Base-by-base conservation (phyloP, 257 asterid genomes). In the Eustoma russellianum region DNA sequence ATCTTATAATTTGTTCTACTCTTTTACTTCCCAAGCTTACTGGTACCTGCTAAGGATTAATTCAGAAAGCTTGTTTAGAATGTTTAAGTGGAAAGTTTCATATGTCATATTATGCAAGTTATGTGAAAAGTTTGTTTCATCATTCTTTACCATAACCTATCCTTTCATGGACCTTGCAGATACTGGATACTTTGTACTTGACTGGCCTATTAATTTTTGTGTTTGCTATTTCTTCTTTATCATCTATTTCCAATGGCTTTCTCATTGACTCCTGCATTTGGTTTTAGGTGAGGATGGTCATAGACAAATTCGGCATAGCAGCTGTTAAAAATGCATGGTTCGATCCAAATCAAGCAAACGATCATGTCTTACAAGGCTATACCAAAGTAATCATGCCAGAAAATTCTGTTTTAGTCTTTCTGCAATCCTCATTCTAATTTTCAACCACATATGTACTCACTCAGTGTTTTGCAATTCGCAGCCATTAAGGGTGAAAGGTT, bases 401-500 rank as follows among this genome's bases (percentile, higher is more conserved):
- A 34, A 45, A 62, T 52, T 56, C 65, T 52, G 33, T 46, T 40
- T 13, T 7, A 54, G 33, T 18, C 57, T 50, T 46, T 6, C 19
- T 14, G 9, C 24, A 38, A 38, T 38, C 43, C 43, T 38, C 43
- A 38, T 38, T 38, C 30, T 24, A 24, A 38, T 38, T 38, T 38
- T 7, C 43, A 3, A 38, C 12, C 43, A 38, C 43, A 38, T 7
- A 54, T 17, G 17, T 41, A 54, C 45, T 61, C 30, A 65, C 52
- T n/a, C n/a, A 45, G 46, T 41, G 13, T 18, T 28, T 51, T 33
- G 38, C 35, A 40, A 52, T 62, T 41, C 71, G 63, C 83, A 91
- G 98, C 94, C 97, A 5, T 60, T 91, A 67, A 84, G 71, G 73
- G 81, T 85, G 57, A 91, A 87, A 70, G 95, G 85, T 69, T 91